phyloP scores from a whole-genome alignment of 2,329 filamentous ascomycete genomes.

The Cladosporium phlei region DNA sequence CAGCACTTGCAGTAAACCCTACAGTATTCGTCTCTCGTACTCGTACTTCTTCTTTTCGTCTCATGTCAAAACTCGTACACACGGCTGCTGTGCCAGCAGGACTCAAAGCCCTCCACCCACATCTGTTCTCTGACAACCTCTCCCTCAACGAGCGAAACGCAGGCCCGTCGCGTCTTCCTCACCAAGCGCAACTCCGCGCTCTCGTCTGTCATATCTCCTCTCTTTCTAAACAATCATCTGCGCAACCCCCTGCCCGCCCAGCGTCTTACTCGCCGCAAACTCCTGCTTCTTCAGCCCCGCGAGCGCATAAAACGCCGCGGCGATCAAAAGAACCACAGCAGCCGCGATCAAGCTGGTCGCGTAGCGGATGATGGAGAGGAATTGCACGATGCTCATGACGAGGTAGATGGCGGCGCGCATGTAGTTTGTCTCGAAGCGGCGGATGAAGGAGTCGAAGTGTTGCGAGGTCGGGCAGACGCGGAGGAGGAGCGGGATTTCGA shows the following conservation, averaged over 20 bases:
- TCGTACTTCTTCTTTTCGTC: background rate
- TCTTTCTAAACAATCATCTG: conserved; percentile 91
- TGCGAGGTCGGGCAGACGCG: conserved; percentile 95
- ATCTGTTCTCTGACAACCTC: background rate
- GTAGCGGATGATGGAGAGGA: conserved; percentile 64
- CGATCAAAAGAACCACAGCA: conserved; percentile 72
- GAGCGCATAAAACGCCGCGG: conserved; percentile 73
- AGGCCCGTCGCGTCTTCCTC: background rate
- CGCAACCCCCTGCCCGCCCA: conserved; percentile 87
- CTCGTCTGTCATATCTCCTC: background rate
- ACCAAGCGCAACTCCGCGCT: background rate
- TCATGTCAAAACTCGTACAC: background rate
- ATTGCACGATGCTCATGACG: conserved; percentile 77
- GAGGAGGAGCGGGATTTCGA: conserved; percentile 83
- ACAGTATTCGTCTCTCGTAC: conserved; percentile 1
- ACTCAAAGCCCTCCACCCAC: too few species aligned
- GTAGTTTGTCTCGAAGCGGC: conserved; percentile 91
- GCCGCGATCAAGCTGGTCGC: conserved; percentile 77
- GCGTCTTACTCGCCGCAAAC: conserved; percentile 89
- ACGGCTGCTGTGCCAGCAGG: too few species aligned
- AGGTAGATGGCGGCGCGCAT: conserved; percentile 87
- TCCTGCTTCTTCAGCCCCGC: conserved; percentile 78
- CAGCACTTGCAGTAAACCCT: conserved; percentile 8
- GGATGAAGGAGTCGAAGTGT: conserved; percentile 83
- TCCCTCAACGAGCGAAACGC: background rate